phyloP scores from a whole-genome alignment of 2,329 filamentous ascomycete species.

The Spiromastix sp. region DNA sequence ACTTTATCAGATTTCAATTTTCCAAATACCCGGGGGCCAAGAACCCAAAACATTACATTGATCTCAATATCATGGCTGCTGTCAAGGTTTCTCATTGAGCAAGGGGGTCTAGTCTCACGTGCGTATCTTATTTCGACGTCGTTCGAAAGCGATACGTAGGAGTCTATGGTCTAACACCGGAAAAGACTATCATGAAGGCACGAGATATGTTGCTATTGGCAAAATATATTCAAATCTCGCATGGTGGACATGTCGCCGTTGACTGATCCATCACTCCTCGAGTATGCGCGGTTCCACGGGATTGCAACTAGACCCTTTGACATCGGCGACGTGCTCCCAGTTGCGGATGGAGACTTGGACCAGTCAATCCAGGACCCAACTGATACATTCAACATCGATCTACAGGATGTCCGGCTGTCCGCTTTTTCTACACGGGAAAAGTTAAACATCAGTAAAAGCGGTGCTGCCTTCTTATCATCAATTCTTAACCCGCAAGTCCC shows the following conservation, averaged over 20 bases:
- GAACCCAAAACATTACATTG: no score
- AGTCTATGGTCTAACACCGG: not conserved
- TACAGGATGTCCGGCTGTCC: no score
- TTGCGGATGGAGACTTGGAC: constrained; percentile 4
- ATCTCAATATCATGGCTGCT: no score
- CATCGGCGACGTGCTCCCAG: constrained; percentile 13
- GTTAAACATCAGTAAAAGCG: constrained; percentile 22
- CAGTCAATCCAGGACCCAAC: constrained; percentile 9
- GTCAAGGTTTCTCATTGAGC: no score
- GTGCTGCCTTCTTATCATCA: constrained; percentile 21
- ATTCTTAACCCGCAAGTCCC: constrained; percentile 10
- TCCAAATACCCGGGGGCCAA: no score
- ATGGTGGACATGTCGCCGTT: constrained; percentile 1
- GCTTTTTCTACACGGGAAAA: no score
- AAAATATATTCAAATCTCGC: not conserved
- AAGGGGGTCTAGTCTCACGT: no score
- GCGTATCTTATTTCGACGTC: not conserved
- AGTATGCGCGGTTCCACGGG: constrained; percentile 39
- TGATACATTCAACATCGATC: not conserved
- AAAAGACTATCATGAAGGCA: no score
- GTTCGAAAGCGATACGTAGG: not conserved
- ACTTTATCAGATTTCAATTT: no score
- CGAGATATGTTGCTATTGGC: not conserved
- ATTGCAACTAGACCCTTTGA: constrained; percentile 30
- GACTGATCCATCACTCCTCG: constrained; percentile 29